Percentiles rank a stretch among this genome's conserved stretches.
These are phyloP conservation scores for Sphagnum tenellum DNA, from an alignment of 225 moss, liverwort and hornwort species.

Conservation along the genomic window DNA sequence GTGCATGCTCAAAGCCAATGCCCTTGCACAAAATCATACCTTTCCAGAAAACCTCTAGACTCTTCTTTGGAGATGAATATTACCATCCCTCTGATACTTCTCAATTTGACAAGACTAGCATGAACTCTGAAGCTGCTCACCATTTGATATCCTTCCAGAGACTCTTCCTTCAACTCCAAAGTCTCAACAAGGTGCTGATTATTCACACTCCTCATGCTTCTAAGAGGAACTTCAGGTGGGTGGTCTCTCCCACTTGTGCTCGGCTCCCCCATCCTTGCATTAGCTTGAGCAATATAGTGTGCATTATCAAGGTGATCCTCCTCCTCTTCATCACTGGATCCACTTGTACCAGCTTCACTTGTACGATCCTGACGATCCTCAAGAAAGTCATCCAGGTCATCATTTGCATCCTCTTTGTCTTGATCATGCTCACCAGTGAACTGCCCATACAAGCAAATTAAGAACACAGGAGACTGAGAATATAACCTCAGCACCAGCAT, in stretches of 20 bases:
- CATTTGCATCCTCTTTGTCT: conserved; percentile 12
- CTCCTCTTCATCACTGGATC: conserved; percentile 38
- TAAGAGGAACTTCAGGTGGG: conserved; percentile 12
- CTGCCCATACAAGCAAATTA: conserved; percentile 9
- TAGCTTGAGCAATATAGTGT: conserved; percentile 33
- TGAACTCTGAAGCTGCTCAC: conserved; percentile 4
- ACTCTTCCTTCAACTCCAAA: conserved; percentile 35
- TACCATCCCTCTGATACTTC: too few relatives aligned
- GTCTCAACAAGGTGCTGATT: conserved; percentile 18
- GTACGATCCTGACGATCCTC: conserved; percentile 80
- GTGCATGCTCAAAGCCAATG: not conserved
- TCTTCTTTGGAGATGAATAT: not conserved
- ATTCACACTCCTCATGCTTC: conserved; percentile 24
- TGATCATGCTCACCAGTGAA: conserved; percentile 11
- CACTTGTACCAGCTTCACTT: conserved; percentile 93
- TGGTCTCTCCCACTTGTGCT: conserved; percentile 82
- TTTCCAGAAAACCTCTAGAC: not conserved
- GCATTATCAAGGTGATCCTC: conserved; percentile 18
- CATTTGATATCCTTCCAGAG: conserved; percentile 23
- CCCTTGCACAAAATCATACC: too few relatives aligned
- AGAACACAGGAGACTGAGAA: not conserved
- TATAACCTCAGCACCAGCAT: too few relatives aligned
- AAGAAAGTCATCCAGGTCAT: conserved; percentile 20
- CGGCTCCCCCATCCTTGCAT: conserved; percentile 78
- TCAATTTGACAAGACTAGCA: too few relatives aligned